These are phyloP conservation scores for Aspergillaceae sp. DNA, from an alignment of 2,329 filamentous ascomycete genomes.

Conservation along the genomic window DNA sequence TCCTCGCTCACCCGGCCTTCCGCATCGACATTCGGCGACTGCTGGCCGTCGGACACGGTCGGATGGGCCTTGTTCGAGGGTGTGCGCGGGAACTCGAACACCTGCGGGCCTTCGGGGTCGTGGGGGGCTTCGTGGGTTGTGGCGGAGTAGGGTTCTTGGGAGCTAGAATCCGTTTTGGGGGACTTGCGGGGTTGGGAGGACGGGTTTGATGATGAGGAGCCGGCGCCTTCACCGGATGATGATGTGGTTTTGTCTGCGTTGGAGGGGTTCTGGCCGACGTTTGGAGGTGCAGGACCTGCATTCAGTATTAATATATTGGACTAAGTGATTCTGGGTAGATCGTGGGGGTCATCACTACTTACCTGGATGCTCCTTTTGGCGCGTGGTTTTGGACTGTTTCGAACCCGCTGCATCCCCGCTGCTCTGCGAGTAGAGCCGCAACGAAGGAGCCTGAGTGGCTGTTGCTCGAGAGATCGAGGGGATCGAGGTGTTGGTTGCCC, in stretches of 20 bases:
- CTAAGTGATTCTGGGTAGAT: background rate
- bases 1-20: conserved; percentile 18
- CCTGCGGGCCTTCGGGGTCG: background rate
- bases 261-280: conserved; percentile 7
- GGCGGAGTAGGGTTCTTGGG: background rate
- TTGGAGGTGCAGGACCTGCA: conserved; percentile 15
- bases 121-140: conserved; percentile 2
- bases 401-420: conserved; percentile 8
- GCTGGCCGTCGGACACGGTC: conserved; percentile 22
- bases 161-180: background rate
- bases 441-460: background rate
- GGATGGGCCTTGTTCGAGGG: conserved; percentile 29
- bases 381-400: conserved; percentile 7
- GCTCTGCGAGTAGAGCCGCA: conserved; percentile 12
- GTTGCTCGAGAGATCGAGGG: background rate
- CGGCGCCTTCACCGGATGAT: background rate
- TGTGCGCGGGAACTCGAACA: conserved; percentile 8
- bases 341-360: background rate
- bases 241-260: background rate
- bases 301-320: background rate
- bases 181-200: background rate
- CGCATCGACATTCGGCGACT: conserved; percentile 22
- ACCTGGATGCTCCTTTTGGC: conserved; percentile 19
- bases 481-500: background rate
- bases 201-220: background rate